Conservation (phyloP, 2,329 filamentous ascomycete species). For the Phoma sp. region DNA sequence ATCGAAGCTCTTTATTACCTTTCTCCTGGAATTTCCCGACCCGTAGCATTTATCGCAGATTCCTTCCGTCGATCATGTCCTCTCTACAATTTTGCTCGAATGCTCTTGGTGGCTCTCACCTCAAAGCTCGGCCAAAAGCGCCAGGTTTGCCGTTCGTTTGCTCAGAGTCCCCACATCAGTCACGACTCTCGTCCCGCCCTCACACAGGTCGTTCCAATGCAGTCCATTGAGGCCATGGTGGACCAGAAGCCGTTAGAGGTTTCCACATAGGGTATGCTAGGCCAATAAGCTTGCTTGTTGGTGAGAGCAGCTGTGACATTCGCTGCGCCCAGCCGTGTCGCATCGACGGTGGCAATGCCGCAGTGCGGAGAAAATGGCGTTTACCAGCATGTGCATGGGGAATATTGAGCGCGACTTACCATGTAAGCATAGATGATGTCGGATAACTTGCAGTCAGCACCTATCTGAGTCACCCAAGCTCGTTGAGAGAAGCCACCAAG, state of each 20-base stretch:
- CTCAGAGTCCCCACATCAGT: constrained; percentile 17
- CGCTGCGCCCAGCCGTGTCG: constrained; percentile 63
- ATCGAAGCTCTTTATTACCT: neutral
- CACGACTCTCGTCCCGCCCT: constrained; percentile 21
- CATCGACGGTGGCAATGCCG: constrained; percentile 62
- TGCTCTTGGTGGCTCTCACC: constrained; percentile 25
- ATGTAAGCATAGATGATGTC: constrained; percentile 70
- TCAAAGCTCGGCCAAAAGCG: constrained; percentile 18
- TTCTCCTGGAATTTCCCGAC: neutral
- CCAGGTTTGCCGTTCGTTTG: constrained; percentile 2
- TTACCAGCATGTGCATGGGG: neutral
- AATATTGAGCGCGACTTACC: constrained; percentile 45
- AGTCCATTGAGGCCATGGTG: constrained; percentile 71
- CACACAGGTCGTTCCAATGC: constrained; percentile 23
- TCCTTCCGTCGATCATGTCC: constrained; percentile 29
- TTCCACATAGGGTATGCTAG: constrained; percentile 80
- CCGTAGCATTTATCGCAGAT: constrained; percentile 11
- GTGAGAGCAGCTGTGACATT: constrained; percentile 61
- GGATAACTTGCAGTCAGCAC: constrained; percentile 44
- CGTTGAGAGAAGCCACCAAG: constrained; percentile 70
- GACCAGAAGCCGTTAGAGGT: constrained; percentile 67
- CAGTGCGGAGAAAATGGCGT: constrained; percentile 64
- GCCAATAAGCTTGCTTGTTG: constrained; percentile 62
- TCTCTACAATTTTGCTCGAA: constrained; percentile 26
- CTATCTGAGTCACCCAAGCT: constrained; percentile 57